Conservation (phyloP, 108 stramenopile species). For the Pseudonitzschia pungens region DNA sequence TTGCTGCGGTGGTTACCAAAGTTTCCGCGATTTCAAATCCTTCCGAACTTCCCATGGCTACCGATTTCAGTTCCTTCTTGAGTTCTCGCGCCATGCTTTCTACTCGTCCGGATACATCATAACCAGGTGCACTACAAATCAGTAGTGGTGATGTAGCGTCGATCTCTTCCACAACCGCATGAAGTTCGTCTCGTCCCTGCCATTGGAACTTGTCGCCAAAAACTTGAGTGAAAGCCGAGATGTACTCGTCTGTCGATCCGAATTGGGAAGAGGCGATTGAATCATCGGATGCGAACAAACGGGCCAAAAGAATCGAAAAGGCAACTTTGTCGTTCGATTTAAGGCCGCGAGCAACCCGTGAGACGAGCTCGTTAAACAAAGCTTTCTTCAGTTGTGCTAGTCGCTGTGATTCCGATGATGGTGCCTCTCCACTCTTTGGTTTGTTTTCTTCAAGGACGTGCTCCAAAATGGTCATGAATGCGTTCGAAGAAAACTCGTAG, state of each 20-base stretch:
- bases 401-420: constrained; percentile 36
- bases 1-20: constrained; percentile 70
- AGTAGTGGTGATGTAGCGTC: constrained; percentile 72
- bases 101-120: constrained; percentile 96
- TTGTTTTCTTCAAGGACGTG: constrained; percentile 55
- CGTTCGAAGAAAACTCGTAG: constrained; percentile 81
- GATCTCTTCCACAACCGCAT: constrained; percentile 77
- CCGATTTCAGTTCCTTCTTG: constrained; percentile 68
- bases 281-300: constrained; percentile 48
- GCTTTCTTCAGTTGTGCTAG: constrained; percentile 56
- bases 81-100: constrained; percentile 85
- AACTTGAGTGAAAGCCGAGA: constrained; percentile 47
- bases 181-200: constrained; percentile 89
- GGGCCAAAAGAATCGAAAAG: constrained; percentile 88
- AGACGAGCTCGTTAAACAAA: constrained; percentile 82
- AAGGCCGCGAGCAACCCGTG: constrained; percentile 87
- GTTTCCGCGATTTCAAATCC: constrained; percentile 87
- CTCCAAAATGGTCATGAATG: constrained; percentile 84
- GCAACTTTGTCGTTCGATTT: constrained; percentile 91
- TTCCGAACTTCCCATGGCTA: constrained; percentile 97
- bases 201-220: constrained; percentile 81
- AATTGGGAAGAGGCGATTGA: constrained; percentile 42
- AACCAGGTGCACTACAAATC: constrained; percentile 92
- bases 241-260: constrained; percentile 50
- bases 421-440: neutral